Evolutionary conservation across 75 land plant genomes (phyloP).

Genomic region (Cunninghamia lanceolata): DNA sequence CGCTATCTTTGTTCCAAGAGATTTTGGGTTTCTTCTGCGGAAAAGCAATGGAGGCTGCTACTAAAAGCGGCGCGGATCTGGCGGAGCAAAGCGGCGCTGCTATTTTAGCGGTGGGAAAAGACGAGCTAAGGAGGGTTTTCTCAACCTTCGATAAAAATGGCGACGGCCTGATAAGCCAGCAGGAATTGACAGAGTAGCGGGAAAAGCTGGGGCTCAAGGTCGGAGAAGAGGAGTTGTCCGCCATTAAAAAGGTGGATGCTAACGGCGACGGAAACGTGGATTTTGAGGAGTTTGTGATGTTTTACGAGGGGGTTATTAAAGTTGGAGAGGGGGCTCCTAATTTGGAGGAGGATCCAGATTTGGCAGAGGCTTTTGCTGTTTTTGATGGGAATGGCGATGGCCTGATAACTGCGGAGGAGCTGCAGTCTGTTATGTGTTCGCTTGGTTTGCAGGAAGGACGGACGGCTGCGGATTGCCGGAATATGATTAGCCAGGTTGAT

Average conservation of each 20-base stretch:
- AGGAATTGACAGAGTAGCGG: conserved; percentile 59
- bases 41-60: too few relatives aligned
- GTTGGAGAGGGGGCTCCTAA: conserved; percentile 22
- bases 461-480: conserved; percentile 32
- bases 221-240: conserved; percentile 18
- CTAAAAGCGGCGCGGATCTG: too few relatives aligned
- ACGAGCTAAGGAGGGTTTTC: conserved; percentile 51
- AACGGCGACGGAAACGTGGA: conserved; percentile 72
- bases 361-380: conserved; percentile 69
- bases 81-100: too few relatives aligned
- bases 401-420: conserved; percentile 53
- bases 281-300: conserved; percentile 52
- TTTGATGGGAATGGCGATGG: conserved; percentile 71
- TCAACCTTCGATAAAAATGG: conserved; percentile 66
- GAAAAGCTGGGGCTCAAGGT: conserved; percentile 31
- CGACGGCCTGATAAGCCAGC: conserved; percentile 61
- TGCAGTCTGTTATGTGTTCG: conserved; percentile 40
- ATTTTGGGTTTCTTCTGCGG: too few relatives aligned
- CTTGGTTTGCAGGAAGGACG: conserved; percentile 50
- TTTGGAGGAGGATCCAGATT: conserved; percentile 20
- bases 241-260: conserved; percentile 41
- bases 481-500: conserved; percentile 63
- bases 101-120: background rate
- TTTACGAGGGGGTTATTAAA: conserved; percentile 20
- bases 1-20: too few relatives aligned